Evolutionary conservation across 192 early-diverging fungal species (phyloP).

Genomic region (Podila clonocystis): DNA sequence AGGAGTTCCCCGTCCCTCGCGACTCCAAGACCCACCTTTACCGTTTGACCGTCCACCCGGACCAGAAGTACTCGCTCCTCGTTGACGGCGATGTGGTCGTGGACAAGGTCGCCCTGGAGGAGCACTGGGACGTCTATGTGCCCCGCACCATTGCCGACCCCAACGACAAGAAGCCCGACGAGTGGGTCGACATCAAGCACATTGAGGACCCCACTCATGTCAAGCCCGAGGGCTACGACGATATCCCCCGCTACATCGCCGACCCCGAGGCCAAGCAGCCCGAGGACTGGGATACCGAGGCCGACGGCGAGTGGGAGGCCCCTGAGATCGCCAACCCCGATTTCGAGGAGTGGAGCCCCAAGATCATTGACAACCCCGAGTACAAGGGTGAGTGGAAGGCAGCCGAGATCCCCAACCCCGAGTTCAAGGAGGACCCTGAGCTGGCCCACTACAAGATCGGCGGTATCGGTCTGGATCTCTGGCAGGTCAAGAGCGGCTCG

Average conservation of each 20-base stretch:
- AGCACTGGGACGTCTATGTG: constrained; percentile 73
- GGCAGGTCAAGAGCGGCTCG: constrained; percentile 90
- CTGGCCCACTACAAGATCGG: constrained; percentile 82
- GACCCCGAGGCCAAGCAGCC: constrained; percentile 85
- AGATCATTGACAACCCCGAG: constrained; percentile 84
- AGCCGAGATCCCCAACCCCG: constrained; percentile 90
- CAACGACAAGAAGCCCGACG: constrained; percentile 85
- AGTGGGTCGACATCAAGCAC: constrained; percentile 84
- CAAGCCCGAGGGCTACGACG: constrained; percentile 81
- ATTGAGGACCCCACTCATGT: constrained; percentile 78
- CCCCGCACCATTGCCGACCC: constrained; percentile 76
- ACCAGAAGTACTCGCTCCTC: constrained; percentile 79
- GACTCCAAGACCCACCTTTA: constrained; percentile 88
- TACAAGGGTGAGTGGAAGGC: constrained; percentile 93
- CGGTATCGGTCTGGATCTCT: constrained; percentile 90
- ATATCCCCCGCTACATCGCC: constrained; percentile 77
- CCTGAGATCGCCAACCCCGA: constrained; percentile 87
- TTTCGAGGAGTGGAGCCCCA: constrained; percentile 81
- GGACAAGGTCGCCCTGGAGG: constrained; percentile 81
- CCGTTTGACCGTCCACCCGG: constrained; percentile 80
- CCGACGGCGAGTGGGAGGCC: constrained; percentile 95
- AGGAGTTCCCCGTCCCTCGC: constrained; percentile 67
- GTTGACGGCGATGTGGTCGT: constrained; percentile 83
- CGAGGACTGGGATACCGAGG: constrained; percentile 93
- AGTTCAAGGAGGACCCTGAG: constrained; percentile 85